Percentiles rank a stretch among this genome's conserved stretches.
phyloP scores from a whole-genome alignment of 1,284 basidiomycete genomes.

The Sphagnurus paluster region DNA sequence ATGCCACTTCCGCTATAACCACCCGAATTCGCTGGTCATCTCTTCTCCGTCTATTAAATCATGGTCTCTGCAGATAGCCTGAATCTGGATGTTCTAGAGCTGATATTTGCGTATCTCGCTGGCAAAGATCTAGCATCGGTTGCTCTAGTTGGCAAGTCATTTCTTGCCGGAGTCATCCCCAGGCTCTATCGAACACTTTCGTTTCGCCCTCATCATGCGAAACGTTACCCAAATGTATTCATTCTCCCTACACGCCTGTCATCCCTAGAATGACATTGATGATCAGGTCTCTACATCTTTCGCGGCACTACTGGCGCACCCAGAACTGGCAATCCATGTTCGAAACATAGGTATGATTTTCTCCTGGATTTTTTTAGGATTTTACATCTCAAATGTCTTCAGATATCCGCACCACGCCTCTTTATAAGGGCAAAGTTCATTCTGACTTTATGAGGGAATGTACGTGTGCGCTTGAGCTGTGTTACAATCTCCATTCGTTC shows the following conservation, averaged over 20 bases:
- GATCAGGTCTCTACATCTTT: slow-evolving; percentile 57
- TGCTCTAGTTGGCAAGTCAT: slow-evolving; percentile 62
- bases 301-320: slow-evolving; percentile 50
- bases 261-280: not conserved
- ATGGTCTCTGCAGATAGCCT: slow-evolving; percentile 70
- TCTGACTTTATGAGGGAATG: slow-evolving; percentile 56
- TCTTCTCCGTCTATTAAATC: no score
- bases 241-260: no score
- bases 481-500: slow-evolving; percentile 56
- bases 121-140: slow-evolving; percentile 57
- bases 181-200: slow-evolving; percentile 56
- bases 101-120: slow-evolving; percentile 54
- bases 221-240: slow-evolving; percentile 51
- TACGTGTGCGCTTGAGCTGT: slow-evolving; percentile 43
- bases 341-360: slow-evolving; percentile 54
- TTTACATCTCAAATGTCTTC: not conserved
- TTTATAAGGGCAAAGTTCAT: slow-evolving; percentile 36
- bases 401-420: slow-evolving; percentile 49
- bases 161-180: slow-evolving; percentile 60
- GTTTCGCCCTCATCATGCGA: slow-evolving; percentile 54
- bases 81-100: slow-evolving; percentile 68
- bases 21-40: no score
- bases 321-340: slow-evolving; percentile 55
- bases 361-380: not conserved
- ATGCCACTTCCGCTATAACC: no score